Percentiles rank a stretch among this genome's conserved stretches.
phyloP scores from a whole-genome alignment of 352 stramenopile species.

The Phytophthora hybrid region DNA sequence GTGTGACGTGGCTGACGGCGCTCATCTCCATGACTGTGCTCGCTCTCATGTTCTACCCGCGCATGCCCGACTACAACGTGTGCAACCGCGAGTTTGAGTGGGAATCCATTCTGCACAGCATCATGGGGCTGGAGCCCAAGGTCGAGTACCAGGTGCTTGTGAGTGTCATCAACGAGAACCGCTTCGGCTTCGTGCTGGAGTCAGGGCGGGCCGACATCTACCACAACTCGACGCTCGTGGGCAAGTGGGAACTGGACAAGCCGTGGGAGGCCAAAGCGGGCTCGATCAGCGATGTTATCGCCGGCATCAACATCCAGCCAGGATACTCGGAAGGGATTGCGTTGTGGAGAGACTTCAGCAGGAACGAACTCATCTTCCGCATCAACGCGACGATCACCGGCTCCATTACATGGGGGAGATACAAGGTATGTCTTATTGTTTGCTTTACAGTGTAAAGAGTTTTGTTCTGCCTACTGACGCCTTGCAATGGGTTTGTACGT shows the following conservation, averaged over 20 bases:
- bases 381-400: conserved; percentile 85
- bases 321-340: conserved; percentile 68
- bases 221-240: conserved; percentile 76
- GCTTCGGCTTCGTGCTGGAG: conserved; percentile 85
- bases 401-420: conserved; percentile 81
- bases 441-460: no score
- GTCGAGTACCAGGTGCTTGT: conserved; percentile 89
- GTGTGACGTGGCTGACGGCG: conserved; percentile 60
- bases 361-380: conserved; percentile 79
- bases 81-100: conserved; percentile 92
- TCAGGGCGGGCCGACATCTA: conserved; percentile 84
- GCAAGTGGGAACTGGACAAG: conserved; percentile 75
- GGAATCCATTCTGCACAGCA: conserved; percentile 85
- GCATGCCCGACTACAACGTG: conserved; percentile 89
- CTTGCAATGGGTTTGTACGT: background rate
- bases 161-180: conserved; percentile 91
- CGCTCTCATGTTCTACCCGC: conserved; percentile 89
- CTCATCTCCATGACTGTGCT: conserved; percentile 73
- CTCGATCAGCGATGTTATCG: conserved; percentile 83
- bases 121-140: conserved; percentile 76
- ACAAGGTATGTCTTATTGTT: conserved; percentile 62
- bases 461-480: no score
- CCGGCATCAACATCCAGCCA: conserved; percentile 74
- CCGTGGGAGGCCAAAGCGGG: conserved; percentile 73
- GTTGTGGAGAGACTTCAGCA: conserved; percentile 78